Evolutionary conservation across 345 rosid genomes (phyloP), one percentile per base, ranked within the genome.

Genomic region (Tarenaya hassleriana): DNA sequence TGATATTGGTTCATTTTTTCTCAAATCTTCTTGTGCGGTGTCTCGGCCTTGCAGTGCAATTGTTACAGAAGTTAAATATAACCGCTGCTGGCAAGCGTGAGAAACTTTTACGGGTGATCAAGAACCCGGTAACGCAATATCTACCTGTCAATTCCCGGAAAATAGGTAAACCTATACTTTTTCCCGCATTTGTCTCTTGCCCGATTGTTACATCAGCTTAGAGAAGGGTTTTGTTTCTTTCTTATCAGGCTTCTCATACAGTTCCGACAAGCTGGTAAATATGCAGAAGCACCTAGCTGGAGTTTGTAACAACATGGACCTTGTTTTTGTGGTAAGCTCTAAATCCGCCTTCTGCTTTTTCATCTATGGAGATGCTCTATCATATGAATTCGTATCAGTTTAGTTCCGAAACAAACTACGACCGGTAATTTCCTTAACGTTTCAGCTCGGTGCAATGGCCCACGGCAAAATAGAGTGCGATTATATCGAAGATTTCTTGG

Each of bases 241-340:
- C 60, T 39, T 44, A 7, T 58, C 77, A 91, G 98, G 98, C 10
- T 76, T 91, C 68, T 91, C 98, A 12, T 62, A 58, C 62, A 91
- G 98, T 57, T 80, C 92, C 21, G 84, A 79, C 1, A 91, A 82
- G 63, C 54, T 82, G 60, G 74, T 82, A 32, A 71, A 77, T 35
- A 75, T 84, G 75, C 75, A 68, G 54, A 77, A 82, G 34, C 82
- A 80, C 67, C 75, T 78, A 42, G 62, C 73, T 47, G 16, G 88
- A 16, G 31, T 74, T 62, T 70, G 64, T 50, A 61, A 74, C 48
- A 91, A 91, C 19, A 49, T 16, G 4, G 75, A 81, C 56, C 78
- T 82, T 50, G 92, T 87, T 60, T 91, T 91, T 78, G 92, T 87
- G 96, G 98, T 87, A 72, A 62, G 87, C 54, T 55, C n/a, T n/a